Conservation (phyloP, 139 green algal genomes). For the Pleodorina starrii region DNA sequence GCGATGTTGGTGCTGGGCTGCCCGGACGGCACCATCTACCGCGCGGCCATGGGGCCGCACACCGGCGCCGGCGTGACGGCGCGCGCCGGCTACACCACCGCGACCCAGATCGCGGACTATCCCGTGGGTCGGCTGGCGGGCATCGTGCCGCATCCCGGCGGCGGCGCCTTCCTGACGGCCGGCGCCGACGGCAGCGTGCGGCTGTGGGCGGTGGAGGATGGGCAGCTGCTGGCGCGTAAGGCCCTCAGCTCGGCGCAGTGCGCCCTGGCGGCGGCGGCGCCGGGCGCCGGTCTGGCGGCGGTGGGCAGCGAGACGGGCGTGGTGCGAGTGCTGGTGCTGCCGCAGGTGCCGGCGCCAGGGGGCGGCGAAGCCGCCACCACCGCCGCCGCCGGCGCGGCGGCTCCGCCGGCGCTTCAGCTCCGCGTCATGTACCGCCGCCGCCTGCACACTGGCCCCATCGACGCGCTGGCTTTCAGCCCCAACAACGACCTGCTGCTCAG, state of each 20-base stretch:
- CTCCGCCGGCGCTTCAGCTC: background rate
- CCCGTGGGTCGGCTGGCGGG: slow-evolving; percentile 57
- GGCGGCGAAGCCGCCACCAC: background rate
- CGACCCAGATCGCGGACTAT: slow-evolving; percentile 24
- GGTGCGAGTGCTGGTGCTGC: slow-evolving; percentile 54
- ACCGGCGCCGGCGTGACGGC: background rate
- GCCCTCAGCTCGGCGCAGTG: slow-evolving; percentile 43
- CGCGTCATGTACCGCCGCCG: slow-evolving; percentile 51
- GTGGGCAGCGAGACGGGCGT: slow-evolving; percentile 67
- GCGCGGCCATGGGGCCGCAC: slow-evolving; percentile 21
- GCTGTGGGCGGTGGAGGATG: slow-evolving; percentile 49
- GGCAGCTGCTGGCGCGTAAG: slow-evolving; percentile 30
- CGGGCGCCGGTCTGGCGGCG: slow-evolving; percentile 39
- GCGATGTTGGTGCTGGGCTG: slow-evolving; percentile 24
- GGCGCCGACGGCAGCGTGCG: slow-evolving; percentile 64
- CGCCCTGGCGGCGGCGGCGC: background rate
- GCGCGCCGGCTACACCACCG: slow-evolving; percentile 14
- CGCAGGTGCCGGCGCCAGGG: background rate
- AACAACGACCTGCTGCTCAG: slow-evolving; percentile 48
- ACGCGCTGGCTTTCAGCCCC: slow-evolving; percentile 42
- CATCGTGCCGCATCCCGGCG: slow-evolving; percentile 51
- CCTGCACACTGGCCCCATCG: slow-evolving; percentile 41
- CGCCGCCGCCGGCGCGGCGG: background rate
- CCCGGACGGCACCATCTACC: slow-evolving; percentile 47
- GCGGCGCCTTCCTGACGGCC: slow-evolving; percentile 50